Base-by-base conservation (phyloP, 2,329 filamentous ascomycete genomes). In the Fusarium setosum region DNA sequence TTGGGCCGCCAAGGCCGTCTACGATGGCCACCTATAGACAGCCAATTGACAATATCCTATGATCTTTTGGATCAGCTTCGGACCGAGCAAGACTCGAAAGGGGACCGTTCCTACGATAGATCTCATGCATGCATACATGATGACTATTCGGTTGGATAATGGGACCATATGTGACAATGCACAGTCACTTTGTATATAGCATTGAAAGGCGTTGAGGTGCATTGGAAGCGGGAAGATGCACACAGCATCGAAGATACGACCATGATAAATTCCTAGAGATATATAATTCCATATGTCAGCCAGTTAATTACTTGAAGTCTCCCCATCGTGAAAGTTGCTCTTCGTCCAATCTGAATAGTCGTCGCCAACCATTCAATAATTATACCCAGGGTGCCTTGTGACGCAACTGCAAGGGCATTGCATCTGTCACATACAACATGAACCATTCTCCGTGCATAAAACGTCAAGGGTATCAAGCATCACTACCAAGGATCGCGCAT, bases 1-100 rank as follows among this genome's bases (percentile, higher is more conserved):
- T 17, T 52, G 71, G 6, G 61, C 71, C 20, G 73, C 72, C 60
- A 61, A 72, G 59, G 52, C 65, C 24, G 51, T 67, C 42, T 68
- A 76, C 20, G 75, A 79, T 34, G 77, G 77, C 21, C 73, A 71
- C 57, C 53, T 79, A 17, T 77, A 68, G 72, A 35, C 40, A 38
- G 62, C 13, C 41, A 50, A 51, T 12, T 52, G 38, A 54, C 37
- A 44, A 50, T 10, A 37, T n/a, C 26, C 10, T 53, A 37, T 17
- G 29, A 47, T 53, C 45, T 35, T n/a, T 47, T 58, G 40, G 60
- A 67, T 61, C 65, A 48, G 37, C 31, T 56, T 59, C 37, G 53
- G 44, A 61, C 29, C 50, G 63, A 66, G 57, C 55, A 55, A 72
- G 67, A 65, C 62, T 61, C 58, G 52, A 58, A 29, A 29, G 51